phyloP scores from a whole-genome alignment of 768 basidiomycete genomes.

The Neoboletus magnificus region DNA sequence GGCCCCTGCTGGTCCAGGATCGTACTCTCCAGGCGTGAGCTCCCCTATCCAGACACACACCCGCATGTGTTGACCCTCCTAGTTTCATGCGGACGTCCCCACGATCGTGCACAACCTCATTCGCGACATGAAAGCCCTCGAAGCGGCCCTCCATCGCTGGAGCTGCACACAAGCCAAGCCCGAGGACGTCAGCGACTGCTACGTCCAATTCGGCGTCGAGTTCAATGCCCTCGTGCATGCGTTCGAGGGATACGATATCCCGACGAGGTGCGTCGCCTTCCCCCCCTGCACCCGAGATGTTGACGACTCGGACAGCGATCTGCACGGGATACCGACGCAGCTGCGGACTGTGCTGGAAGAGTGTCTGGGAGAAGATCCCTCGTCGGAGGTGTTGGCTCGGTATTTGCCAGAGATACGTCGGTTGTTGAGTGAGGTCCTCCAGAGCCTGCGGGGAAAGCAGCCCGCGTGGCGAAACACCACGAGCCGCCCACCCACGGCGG shows the following conservation, averaged over 20 bases:
- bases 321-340: constrained; percentile 36
- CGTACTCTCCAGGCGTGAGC: background rate
- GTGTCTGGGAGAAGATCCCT: constrained; percentile 43
- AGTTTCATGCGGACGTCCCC: constrained; percentile 45
- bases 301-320: constrained; percentile 31
- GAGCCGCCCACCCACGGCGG: constrained; percentile 10
- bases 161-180: constrained; percentile 55
- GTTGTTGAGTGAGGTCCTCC: constrained; percentile 37
- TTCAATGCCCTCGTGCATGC: constrained; percentile 79
- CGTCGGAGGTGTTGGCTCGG: constrained; percentile 30
- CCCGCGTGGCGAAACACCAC: constrained; percentile 31
- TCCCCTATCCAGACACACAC: background rate
- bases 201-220: constrained; percentile 84
- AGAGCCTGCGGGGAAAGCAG: constrained; percentile 42
- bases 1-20: constrained; percentile 16
- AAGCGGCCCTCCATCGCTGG: constrained; percentile 73
- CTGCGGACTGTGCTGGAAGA: constrained; percentile 40
- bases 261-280: constrained; percentile 58
- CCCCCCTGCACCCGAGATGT: background rate
- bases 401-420: constrained; percentile 39
- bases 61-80: background rate
- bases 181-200: constrained; percentile 80
- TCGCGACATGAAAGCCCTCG: constrained; percentile 77
- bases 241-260: constrained; percentile 70
- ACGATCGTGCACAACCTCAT: constrained; percentile 65